phyloP scores from a whole-genome alignment of 805 yeast species.

The Sugiyamaella floridensis region DNA sequence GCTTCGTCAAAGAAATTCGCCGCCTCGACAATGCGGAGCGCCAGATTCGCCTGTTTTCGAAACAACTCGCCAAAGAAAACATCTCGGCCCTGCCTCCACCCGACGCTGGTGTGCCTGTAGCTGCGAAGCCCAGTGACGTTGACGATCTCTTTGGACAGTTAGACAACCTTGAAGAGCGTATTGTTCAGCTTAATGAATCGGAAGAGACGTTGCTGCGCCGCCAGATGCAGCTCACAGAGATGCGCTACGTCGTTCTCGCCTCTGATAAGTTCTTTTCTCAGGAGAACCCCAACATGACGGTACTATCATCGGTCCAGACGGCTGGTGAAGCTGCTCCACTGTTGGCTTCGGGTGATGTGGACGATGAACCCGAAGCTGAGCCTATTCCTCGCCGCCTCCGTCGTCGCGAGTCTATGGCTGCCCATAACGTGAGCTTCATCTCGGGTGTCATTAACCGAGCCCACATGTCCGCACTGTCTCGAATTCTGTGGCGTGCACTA shows the following conservation, averaged over 20 bases:
- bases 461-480: slow-evolving; percentile 64
- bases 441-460: slow-evolving; percentile 78
- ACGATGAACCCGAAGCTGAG: background rate
- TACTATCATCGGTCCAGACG: slow-evolving; percentile 16
- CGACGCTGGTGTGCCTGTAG: slow-evolving; percentile 33
- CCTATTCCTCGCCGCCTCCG: background rate
- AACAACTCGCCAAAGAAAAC: slow-evolving; percentile 27
- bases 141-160: slow-evolving; percentile 65
- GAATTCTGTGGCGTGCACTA: slow-evolving; percentile 83
- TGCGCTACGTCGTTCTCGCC: slow-evolving; percentile 52
- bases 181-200: slow-evolving; percentile 63
- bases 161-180: slow-evolving; percentile 62
- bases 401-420: background rate
- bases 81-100: slow-evolving; percentile 32
- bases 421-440: slow-evolving; percentile 42
- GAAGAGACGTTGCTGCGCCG: slow-evolving; percentile 55
- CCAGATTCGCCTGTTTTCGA: slow-evolving; percentile 49
- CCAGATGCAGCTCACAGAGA: slow-evolving; percentile 62
- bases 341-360: slow-evolving; percentile 22
- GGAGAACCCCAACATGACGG: slow-evolving; percentile 27
- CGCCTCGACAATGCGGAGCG: slow-evolving; percentile 81
- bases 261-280: slow-evolving; percentile 41
- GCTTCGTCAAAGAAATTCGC: slow-evolving; percentile 83
- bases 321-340: slow-evolving; percentile 34
- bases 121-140: slow-evolving; percentile 49